Base-by-base conservation (phyloP, 2,329 filamentous ascomycete genomes). In the Xylariaceae sp. region DNA sequence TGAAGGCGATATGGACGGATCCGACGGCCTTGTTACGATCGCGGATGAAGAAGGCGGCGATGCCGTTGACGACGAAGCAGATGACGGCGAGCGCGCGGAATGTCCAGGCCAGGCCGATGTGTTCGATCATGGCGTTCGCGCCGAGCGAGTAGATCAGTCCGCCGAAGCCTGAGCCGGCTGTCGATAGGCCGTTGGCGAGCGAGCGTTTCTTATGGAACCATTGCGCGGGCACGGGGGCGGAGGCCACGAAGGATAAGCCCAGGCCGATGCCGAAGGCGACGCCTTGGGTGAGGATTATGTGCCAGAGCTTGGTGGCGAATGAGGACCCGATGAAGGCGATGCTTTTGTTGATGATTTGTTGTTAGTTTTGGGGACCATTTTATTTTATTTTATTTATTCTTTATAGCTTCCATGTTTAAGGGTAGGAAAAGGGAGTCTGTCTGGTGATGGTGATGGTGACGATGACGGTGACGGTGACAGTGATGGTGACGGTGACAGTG, bases 221-320 rank as follows among this genome's bases (percentile, higher is more conserved):
- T 67, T 91, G 87, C 1, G 87, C 80, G 0, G 87, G 76, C 8
- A 90, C 80, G 35, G 80, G 81, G 2, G 87, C 85, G 3, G 77
- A 82, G 0, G 81, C 81, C 0, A 87, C 86, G 66, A 91, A 92
- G 7, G 86, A 73, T 54, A 91, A 85, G 0, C 88, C 88, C 79
- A 92, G 86, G 2, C 88, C 88, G 27, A 86, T 69, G n/a, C 89
- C 89, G 59, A 92, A 91, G 51, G 84, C 81, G 2, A 91, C 65
- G 3, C 89, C 89, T 66, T 92, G 89, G 4, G 79, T 81, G 0
- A 92, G 77, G 54, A 91, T 84, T 0, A 94, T 76, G 37, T 92
- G 88, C 85, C 87, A 91, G 54, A 89, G 84, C 53, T 81, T 65
- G 12, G 67, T 73, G 0, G 86, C 80, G 62, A 90, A 91, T 11